Evolutionary conservation across 2,329 filamentous ascomycete genomes (phyloP), one percentile per base, ranked within the genome.

Genomic region (Fusarium pilosicola): DNA sequence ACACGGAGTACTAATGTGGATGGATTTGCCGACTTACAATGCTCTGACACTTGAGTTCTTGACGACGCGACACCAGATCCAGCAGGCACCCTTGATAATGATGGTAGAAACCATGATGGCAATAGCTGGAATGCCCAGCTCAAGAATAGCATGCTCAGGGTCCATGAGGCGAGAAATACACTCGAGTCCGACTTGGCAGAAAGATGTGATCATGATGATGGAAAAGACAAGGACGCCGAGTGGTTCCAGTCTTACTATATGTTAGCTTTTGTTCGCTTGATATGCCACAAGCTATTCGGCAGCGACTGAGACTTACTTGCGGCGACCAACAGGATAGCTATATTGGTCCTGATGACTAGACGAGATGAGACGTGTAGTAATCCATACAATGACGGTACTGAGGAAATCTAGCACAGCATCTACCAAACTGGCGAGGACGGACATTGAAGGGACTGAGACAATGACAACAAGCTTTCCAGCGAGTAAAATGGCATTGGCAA

Each of bases 21-120:
- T 39, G n/a, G 46, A 42, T 54, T 66, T n/a, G 18, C 44, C 20
- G 32, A 84, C 87, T 80, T 80, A 88, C 74, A 97, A 85, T 4
- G 94, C 94, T 80, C 95, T 94, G 9, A 97, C 94, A 70, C 92
- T 94, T 6, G 93, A 95, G 80, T 97, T 97, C 75, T 90, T 94
- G 74, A 97, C 93, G 39, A 96, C 82, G 12, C 94, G 92, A 80
- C 94, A 97, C 93, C 93, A 97, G 44, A 97, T 79, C 93, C 94
- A 97, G 82, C 93, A 95, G 15, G 89, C 83, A 26, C 93, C 90
- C 81, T 97, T 97, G 81, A 97, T 91, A 48, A 95, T 81, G 44
- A 97, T 93, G 0, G 95, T 97, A 44, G 88, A 86, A 10, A 91
- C 83, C 94, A 97, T 97, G 80, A 97, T 96, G 55, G 85, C 84